Base-by-base conservation (phyloP, 2,329 filamentous ascomycete genomes). In the Microcyclospora tardicrescens region DNA sequence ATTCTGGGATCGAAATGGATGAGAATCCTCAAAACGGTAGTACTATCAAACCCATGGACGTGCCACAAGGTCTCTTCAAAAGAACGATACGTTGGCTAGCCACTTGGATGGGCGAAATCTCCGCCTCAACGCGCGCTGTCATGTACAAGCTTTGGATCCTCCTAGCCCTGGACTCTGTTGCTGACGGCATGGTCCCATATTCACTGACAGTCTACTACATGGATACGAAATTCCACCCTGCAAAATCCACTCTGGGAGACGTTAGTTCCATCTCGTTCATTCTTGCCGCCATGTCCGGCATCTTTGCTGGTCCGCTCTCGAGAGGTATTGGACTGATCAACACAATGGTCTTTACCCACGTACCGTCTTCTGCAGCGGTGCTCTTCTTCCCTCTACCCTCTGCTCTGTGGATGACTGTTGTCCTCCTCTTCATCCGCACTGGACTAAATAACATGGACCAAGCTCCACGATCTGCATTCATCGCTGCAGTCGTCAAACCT, bases 381-480 rank as follows among this genome's bases (percentile, higher is more conserved):
- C 51, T 77, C 3, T 51, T 79, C 5, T 78, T 81, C 38, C 75
- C 77, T 0, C 51, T 71, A 0, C 72, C 77, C 0, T 60, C 58
- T 5, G 61, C 59, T 3, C 59, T 76, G 0, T 63, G 63, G 10
- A 43, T 77, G 5, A 69, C 79, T 0, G 65, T 82, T 34, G 56
- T 66, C 0, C 72, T 84, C 40, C 63, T 84, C 10, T 57, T 79
- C 12, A 62, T 80, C 10, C 71, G 81, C 6, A 67, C 78, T 0
- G 75, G 72, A 43, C 71, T 72, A 0, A 70, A 75, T 39, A 75
- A 67, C 35, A 85, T 85, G 80, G 81, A 85, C 48, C 69, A 73
- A 15, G 80, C 77, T 0, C 81, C 81, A 0, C 71, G 80, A 8
- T 70, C 73, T 2, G 81, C 81, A 0, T 84, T 85, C 54, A 58